Evolutionary conservation across 768 basidiomycete species (phyloP).

Genomic region (Amanita phalloides): DNA sequence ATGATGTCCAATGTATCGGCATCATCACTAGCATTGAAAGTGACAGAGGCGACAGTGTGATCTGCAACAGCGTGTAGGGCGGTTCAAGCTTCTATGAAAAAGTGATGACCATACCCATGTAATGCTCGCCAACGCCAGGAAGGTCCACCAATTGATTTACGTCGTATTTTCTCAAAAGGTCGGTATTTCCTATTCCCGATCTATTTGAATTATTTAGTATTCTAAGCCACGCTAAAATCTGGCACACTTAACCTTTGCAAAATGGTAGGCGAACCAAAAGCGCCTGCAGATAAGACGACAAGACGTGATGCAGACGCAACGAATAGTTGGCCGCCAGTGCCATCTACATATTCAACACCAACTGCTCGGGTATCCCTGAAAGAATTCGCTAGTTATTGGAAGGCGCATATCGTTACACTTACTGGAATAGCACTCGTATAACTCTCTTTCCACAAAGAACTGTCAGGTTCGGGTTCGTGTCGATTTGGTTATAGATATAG

Average conservation of each 20-base stretch:
- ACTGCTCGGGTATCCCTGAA: constrained; percentile 28
- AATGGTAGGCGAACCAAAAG: constrained; percentile 46
- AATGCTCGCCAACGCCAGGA: constrained; percentile 70
- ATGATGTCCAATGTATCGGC: constrained; percentile 39
- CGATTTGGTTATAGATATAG: constrained; percentile 37
- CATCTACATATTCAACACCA: constrained; percentile 41
- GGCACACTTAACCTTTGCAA: constrained; percentile 30
- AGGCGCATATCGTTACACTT: not conserved
- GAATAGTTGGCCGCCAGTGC: constrained; percentile 17
- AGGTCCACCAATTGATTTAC: constrained; percentile 48
- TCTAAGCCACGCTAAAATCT: not conserved
- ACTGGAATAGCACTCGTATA: constrained; percentile 40
- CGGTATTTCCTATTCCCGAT: constrained; percentile 56
- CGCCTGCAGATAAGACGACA: constrained; percentile 40
- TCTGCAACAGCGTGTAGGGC: constrained; percentile 17
- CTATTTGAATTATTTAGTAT: constrained; percentile 8
- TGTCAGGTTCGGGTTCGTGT: constrained; percentile 27
- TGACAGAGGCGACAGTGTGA: constrained; percentile 26
- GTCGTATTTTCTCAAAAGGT: constrained; percentile 33
- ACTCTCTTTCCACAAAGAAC: constrained; percentile 31
- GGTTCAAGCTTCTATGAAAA: not conserved
- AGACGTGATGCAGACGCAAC: constrained; percentile 28
- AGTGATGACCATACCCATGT: constrained; percentile 27
- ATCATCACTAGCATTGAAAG: constrained; percentile 32
- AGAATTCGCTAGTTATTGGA: not conserved